Evolutionary conservation across 140 eudicot genomes (phyloP), one percentile per base, ranked within the genome.

Genomic region (Cichorium intybus): DNA sequence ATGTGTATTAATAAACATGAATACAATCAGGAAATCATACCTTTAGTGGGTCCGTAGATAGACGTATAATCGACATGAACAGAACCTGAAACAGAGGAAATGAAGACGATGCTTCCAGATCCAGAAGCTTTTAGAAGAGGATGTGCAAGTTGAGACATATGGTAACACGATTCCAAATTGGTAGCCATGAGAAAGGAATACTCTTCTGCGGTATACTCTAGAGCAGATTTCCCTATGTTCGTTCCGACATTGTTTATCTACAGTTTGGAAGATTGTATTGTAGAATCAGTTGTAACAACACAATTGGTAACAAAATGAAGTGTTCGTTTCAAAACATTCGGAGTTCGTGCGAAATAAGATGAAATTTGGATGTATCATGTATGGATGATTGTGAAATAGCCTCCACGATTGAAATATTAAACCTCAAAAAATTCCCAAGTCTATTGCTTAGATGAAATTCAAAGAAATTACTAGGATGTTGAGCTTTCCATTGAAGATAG

Each of bases 191-290:
- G 18, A 24, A 7, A 62, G 2, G 88, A 67, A 61, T 75, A 79
- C 39, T 87, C 95, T 59, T 79, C 86, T 39, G 79, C 76, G 24
- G 84, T 74, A 64, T 58, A 84, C 15, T 84, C 91, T 26, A 63
- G 33, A 15, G 86, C 79, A 48, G 77, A 77, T 76, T 81, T 87
- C 81, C 73, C 43, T 24, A 84, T 60, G 75, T 77, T 78, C 24
- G 84, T 81, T 24, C 95, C 91, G 4, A 75, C 95, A 60, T 87
- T 87, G 69, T 87, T 87, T 73, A 87, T 51, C 95, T 87, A 24
- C 26, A 58, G 23, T 47, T 47, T 47, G 6, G 23, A 17, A 27
- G 5, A 6, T 1, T 39, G 46, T 39, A 39, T 39, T 39, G 46
- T 39, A 39, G 11, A 39, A 39, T 39, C 5, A 39, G 0, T 39